Conservation (phyloP, 805 yeast genomes). For the Clavispora vitiphila region DNA sequence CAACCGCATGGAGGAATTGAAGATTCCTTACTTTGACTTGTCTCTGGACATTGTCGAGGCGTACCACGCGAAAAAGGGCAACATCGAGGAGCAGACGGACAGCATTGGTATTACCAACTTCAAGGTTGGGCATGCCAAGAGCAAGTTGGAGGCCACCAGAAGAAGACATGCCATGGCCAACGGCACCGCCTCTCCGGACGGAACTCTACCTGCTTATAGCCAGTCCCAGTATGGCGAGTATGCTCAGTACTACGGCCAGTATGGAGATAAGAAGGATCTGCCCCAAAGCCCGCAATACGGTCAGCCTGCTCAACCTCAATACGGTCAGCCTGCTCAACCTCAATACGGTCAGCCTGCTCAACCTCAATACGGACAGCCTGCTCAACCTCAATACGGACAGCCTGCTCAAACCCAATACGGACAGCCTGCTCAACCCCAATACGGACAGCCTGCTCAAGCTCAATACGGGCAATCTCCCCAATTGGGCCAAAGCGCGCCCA, state of each 20-base stretch:
- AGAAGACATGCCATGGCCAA: constrained; percentile 56
- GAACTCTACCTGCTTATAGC: constrained; percentile 32
- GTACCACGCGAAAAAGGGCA: constrained; percentile 77
- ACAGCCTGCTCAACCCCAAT: not conserved
- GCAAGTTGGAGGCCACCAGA: constrained; percentile 77
- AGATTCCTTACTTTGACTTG: constrained; percentile 93
- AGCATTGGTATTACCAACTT: constrained; percentile 87
- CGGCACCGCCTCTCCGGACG: constrained; percentile 19
- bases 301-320: not conserved
- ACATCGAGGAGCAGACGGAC: constrained; percentile 85
- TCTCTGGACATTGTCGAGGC: constrained; percentile 78
- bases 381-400: not conserved
- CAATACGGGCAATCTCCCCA: not conserved
- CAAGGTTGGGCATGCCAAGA: constrained; percentile 81
- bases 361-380: not conserved
- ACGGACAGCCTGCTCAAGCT: not conserved
- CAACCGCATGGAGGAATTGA: constrained; percentile 89
- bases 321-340: not conserved
- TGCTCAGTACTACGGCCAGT: constrained; percentile 12
- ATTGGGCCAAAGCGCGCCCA: constrained; percentile 23
- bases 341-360: not conserved
- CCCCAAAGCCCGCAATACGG: not conserved
- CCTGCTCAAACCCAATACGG: not conserved
- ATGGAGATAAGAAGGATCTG: constrained; percentile 11
- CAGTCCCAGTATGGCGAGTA: constrained; percentile 16